Evolutionary conservation across 148 eudicot species (phyloP).

Genomic region (Silene latifolia): DNA sequence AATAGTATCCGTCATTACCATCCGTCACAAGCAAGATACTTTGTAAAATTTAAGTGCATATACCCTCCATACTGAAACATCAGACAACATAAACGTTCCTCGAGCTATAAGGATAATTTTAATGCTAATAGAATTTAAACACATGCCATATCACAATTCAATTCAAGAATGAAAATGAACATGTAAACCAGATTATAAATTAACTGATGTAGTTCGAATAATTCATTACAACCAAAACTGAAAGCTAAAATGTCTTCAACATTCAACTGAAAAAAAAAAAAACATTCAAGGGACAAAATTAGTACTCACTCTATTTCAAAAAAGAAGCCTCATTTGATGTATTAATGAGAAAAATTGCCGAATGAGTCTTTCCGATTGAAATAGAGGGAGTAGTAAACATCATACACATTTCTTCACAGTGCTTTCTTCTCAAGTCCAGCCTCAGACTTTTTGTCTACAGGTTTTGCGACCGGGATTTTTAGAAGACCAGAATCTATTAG

Average conservation of each 20-base stretch:
- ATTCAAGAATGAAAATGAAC: background rate
- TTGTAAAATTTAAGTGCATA: no score
- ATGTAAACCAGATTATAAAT: background rate
- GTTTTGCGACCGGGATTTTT: constrained; percentile 42
- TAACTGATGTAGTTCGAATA: background rate
- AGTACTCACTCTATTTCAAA: background rate
- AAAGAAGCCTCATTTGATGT: no score
- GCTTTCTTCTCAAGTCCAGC: background rate
- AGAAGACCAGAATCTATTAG: constrained; percentile 54
- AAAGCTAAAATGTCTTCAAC: background rate
- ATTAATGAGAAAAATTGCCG: background rate
- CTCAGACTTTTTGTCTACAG: constrained; percentile 22
- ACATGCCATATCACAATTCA: background rate
- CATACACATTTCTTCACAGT: background rate
- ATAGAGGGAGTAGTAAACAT: background rate
- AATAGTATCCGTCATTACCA: no score
- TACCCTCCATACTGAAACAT: no score
- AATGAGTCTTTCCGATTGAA: background rate
- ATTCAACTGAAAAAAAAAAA: no score
- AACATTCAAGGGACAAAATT: constrained; percentile 5
- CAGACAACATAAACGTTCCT: no score
- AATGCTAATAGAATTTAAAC: no score
- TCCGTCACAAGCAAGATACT: no score
- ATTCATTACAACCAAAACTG: constrained; percentile 1
- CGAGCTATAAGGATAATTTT: no score